Evolutionary conservation across 805 yeast species (phyloP).

Genomic region (Ogataea pini): DNA sequence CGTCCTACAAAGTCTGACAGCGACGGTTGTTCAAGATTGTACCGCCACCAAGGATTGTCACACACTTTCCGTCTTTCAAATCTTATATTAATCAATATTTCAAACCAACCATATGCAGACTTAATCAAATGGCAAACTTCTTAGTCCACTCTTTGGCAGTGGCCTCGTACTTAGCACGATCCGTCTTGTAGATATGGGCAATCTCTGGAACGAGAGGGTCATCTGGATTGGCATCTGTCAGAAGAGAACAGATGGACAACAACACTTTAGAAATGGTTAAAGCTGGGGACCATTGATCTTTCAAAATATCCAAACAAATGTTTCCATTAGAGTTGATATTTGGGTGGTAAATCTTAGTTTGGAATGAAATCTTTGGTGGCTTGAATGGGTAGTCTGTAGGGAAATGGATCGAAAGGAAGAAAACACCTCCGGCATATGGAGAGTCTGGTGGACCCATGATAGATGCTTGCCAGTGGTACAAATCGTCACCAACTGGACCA

Average conservation of each 20-base stretch:
- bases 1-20: neutral
- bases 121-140: conserved; percentile 82
- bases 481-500: conserved; percentile 97
- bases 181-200: conserved; percentile 94
- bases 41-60: conserved; percentile 1
- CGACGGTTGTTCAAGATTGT: neutral
- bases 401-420: conserved; percentile 93
- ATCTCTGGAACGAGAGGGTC: conserved; percentile 99
- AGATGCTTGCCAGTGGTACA: conserved; percentile 99
- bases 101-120: conserved; percentile 1
- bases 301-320: conserved; percentile 93
- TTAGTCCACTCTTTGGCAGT: conserved; percentile 99
- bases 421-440: conserved; percentile 80
- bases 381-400: conserved; percentile 99
- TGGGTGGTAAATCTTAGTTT: conserved; percentile 96
- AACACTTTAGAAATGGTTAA: conserved; percentile 93
- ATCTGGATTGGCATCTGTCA: conserved; percentile 98
- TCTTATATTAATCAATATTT: conserved; percentile 5
- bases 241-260: conserved; percentile 89
- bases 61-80: neutral
- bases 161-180: conserved; percentile 90
- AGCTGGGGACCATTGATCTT: conserved; percentile 99
- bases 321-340: conserved; percentile 95
- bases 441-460: conserved; percentile 99
- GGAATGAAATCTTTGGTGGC: conserved; percentile 92